phyloP scores from a whole-genome alignment of 352 stramenopile genomes.

The Phytophthora cryptogea region DNA sequence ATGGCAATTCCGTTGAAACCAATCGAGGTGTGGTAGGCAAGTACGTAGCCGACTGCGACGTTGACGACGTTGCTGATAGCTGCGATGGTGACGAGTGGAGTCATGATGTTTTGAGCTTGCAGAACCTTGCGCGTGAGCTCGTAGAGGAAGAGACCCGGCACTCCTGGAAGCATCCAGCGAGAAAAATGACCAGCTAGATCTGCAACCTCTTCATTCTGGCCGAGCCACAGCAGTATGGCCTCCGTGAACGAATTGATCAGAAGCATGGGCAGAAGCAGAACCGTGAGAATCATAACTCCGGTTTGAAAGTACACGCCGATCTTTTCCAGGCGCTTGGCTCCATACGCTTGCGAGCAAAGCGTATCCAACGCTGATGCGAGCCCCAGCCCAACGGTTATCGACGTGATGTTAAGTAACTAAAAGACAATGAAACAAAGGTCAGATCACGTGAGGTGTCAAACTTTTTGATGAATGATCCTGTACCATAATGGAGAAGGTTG shows the following conservation, averaged over 20 bases:
- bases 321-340: conserved; percentile 49
- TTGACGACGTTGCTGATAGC: neutral
- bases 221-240: neutral
- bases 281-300: conserved; percentile 48
- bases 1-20: neutral
- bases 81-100: conserved; percentile 53
- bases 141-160: conserved; percentile 71
- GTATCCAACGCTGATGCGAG: conserved; percentile 73
- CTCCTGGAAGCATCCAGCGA: conserved; percentile 51
- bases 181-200: conserved; percentile 55
- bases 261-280: neutral
- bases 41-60: neutral
- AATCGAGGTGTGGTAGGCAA: neutral
- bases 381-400: conserved; percentile 53
- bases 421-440: neutral
- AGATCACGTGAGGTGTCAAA: neutral
- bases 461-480: neutral
- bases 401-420: neutral
- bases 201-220: neutral
- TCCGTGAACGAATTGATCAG: neutral
- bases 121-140: conserved; percentile 73
- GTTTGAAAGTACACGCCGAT: conserved; percentile 79
- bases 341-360: conserved; percentile 63
- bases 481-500: conserved; percentile 1
- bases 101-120: conserved; percentile 68